These are phyloP conservation scores for Anthoceros angustus DNA, from an alignment of 225 moss, liverwort and hornwort genomes.

Conservation along the genomic window DNA sequence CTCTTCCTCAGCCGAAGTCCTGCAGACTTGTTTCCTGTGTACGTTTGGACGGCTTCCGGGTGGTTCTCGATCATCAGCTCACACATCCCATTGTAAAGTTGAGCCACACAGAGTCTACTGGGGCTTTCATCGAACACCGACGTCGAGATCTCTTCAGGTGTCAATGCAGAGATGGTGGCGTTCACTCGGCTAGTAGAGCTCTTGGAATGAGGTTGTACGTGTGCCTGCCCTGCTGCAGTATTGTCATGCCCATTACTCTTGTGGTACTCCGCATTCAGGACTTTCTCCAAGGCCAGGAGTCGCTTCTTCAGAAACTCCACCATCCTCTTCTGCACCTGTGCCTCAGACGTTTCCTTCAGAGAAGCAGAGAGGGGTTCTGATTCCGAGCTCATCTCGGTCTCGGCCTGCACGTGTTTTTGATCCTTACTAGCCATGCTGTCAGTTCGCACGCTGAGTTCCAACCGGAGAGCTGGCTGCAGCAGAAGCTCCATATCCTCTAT, in stretches of 20 bases:
- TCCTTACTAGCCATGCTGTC: conserved; percentile 35
- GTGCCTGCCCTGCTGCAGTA: conserved; percentile 10
- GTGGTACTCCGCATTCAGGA: conserved; percentile 87
- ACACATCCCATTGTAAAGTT: conserved; percentile 94
- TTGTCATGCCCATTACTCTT: conserved; percentile 17
- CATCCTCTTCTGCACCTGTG: conserved; percentile 92
- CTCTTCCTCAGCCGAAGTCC: conserved; percentile 90
- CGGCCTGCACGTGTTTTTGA: too few relatives aligned
- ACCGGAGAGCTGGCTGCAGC: conserved; percentile 68
- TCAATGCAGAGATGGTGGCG: conserved; percentile 9
- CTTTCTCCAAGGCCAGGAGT: conserved; percentile 83
- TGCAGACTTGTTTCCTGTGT: conserved; percentile 91
- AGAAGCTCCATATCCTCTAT: conserved; percentile 86
- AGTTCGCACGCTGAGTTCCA: conserved; percentile 76
- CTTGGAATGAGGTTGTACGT: conserved; percentile 22
- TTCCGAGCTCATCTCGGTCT: too few relatives aligned
- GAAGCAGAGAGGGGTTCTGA: conserved; percentile 15
- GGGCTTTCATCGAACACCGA: conserved; percentile 67
- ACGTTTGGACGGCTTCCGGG: conserved; percentile 91
- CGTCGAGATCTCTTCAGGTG: conserved; percentile 57
- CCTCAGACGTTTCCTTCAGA: conserved; percentile 77
- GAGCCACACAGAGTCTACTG: conserved; percentile 75
- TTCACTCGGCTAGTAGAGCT: background rate
- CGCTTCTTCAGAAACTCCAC: conserved; percentile 95
- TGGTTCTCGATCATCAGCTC: conserved; percentile 89